phyloP scores from a whole-genome alignment of 306 rosid genomes.

The Pyrus bretschneideri region DNA sequence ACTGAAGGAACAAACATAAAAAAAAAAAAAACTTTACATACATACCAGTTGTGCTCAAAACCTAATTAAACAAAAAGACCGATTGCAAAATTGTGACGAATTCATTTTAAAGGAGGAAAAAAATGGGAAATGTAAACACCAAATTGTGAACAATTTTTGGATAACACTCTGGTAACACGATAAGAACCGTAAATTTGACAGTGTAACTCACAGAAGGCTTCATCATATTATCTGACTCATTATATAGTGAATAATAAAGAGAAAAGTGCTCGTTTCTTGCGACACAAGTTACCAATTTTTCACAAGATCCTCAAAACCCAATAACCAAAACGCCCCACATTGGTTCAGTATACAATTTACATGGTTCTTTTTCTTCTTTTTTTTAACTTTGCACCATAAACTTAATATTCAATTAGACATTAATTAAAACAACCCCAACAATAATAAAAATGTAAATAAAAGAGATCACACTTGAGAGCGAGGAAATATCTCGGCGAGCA shows the following conservation, averaged over 20 bases:
- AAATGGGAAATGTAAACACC: neutral
- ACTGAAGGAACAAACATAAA: neutral
- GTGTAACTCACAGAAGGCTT: neutral
- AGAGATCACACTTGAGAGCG: slow-evolving; percentile 38
- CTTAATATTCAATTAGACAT: neutral
- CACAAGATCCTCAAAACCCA: neutral
- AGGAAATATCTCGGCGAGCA: slow-evolving; percentile 76
- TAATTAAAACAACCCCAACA: neutral
- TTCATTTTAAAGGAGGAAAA: neutral
- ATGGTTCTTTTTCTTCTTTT: neutral
- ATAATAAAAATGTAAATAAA: neutral
- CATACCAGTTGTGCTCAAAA: neutral
- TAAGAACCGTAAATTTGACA: neutral
- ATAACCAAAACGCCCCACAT: neutral
- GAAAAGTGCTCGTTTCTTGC: neutral
- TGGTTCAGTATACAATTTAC: neutral
- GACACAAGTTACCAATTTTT: neutral
- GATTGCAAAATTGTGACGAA: neutral
- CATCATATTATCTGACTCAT: neutral
- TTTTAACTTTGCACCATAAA: neutral
- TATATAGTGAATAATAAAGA: neutral
- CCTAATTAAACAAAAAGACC: no score
- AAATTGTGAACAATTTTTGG: neutral
- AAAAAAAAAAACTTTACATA: neutral
- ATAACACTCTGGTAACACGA: neutral